These are phyloP conservation scores for Leishmania gerbilli DNA, from an alignment of 208 protist species.

Conservation along the genomic window DNA sequence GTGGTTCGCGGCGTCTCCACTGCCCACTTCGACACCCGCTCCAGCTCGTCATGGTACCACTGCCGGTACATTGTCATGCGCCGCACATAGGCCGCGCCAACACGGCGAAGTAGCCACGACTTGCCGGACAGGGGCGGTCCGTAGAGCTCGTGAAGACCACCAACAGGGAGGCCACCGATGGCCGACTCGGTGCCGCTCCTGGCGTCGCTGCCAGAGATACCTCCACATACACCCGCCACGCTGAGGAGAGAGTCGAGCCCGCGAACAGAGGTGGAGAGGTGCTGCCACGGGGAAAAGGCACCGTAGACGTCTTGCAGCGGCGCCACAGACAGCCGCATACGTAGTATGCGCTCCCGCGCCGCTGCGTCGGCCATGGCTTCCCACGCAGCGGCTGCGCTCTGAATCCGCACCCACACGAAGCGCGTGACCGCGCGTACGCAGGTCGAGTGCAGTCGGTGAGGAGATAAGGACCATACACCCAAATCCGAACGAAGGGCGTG, in stretches of 20 bases:
- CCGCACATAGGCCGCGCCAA: conserved; percentile 18
- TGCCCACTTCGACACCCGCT: conserved; percentile 5
- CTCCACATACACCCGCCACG: conserved; percentile 12
- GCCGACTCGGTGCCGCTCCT: background rate
- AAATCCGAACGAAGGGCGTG: background rate
- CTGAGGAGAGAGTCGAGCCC: conserved; percentile 22
- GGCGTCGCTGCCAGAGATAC: background rate
- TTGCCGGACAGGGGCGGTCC: conserved; percentile 41
- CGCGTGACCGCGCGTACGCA: background rate
- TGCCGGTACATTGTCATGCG: conserved; percentile 37
- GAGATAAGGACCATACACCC: background rate
- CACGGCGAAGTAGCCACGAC: conserved; percentile 29
- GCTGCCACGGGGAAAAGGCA: conserved; percentile 26
- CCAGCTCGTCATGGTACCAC: conserved; percentile 21
- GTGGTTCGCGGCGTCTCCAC: background rate
- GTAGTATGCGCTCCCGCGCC: conserved; percentile 3
- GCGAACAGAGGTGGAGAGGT: conserved; percentile 14
- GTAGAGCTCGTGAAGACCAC: conserved; percentile 47
- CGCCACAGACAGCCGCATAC: conserved; percentile 7
- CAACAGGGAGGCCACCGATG: conserved; percentile 26
- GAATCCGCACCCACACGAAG: background rate
- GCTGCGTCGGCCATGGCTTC: conserved; percentile 5
- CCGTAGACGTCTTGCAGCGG: conserved; percentile 15
- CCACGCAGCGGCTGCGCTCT: conserved; percentile 10
- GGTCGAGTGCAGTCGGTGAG: background rate